Evolutionary conservation across 2,329 filamentous ascomycete genomes (phyloP).

Genomic region (Penicillium sp.): DNA sequence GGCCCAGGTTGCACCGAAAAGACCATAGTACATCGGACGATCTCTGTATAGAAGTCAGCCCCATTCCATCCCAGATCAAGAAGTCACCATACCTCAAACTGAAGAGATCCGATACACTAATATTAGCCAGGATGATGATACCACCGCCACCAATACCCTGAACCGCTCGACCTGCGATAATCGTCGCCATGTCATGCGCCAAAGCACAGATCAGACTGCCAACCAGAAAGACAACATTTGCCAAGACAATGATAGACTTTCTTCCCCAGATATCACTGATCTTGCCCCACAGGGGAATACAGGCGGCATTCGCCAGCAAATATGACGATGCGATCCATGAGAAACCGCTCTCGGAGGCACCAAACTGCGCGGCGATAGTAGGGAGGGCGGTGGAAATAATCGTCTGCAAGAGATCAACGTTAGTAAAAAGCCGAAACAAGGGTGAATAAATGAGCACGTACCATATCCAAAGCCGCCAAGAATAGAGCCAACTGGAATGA

Average conservation of each 20-base stretch:
- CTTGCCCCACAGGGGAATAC: conserved; percentile 62
- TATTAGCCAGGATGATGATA: conserved; percentile 63
- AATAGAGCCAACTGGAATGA: conserved; percentile 54
- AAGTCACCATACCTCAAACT: conserved; percentile 51
- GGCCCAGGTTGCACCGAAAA: conserved; percentile 64
- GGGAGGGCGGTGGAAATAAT: conserved; percentile 49
- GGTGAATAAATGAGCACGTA: conserved; percentile 23
- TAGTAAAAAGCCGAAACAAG: conserved; percentile 1
- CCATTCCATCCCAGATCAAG: not conserved
- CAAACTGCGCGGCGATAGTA: conserved; percentile 45
- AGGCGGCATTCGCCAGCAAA: conserved; percentile 47
- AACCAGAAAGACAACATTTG: conserved; percentile 62
- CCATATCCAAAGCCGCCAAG: conserved; percentile 61
- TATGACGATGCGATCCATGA: conserved; percentile 52
- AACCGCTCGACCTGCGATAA: conserved; percentile 61
- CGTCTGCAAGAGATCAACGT: conserved; percentile 28
- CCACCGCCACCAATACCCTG: conserved; percentile 66
- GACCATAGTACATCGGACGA: conserved; percentile 61
- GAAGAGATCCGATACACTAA: conserved; percentile 64
- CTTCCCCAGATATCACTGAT: conserved; percentile 67
- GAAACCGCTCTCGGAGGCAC: conserved; percentile 46
- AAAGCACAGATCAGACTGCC: conserved; percentile 62
- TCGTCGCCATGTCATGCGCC: conserved; percentile 59
- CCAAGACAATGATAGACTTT: conserved; percentile 61
- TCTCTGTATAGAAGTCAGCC: conserved; percentile 37